Conservation (phyloP, 2,329 filamentous ascomycete genomes). For the Fusarium cyanostomum region DNA sequence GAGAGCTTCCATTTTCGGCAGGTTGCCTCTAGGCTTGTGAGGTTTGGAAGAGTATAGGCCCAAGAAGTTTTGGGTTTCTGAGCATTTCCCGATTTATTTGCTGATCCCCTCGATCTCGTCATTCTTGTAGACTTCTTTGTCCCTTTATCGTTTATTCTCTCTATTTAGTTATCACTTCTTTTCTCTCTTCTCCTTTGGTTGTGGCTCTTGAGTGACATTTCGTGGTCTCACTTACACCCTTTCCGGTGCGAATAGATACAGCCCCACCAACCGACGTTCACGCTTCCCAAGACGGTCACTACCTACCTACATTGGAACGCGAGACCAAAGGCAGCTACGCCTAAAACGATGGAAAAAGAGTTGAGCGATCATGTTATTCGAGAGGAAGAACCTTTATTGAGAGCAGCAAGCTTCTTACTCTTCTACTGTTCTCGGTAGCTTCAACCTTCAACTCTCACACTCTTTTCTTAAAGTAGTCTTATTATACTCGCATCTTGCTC, state of each 20-base stretch:
- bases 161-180: neutral
- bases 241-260: neutral
- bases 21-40: constrained; percentile 14
- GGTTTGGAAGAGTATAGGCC: neutral
- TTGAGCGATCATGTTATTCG: neutral
- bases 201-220: neutral
- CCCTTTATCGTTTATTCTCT: neutral
- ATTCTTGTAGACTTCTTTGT: neutral
- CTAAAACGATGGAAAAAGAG: neutral
- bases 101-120: neutral
- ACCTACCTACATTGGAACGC: neutral
- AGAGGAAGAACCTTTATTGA: neutral
- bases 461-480: neutral
- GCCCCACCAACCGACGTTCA: constrained; percentile 4
- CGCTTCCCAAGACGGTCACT: neutral
- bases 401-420: neutral
- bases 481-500: neutral
- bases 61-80: neutral
- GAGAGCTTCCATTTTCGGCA: constrained; percentile 21
- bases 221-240: neutral
- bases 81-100: constrained; percentile 6
- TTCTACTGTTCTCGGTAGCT: neutral
- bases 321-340: neutral
- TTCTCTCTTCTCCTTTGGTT: neutral
- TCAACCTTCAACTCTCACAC: neutral